Evolutionary conservation across 441 rosid genomes (phyloP).

Genomic region (Metrosideros polymorpha): DNA sequence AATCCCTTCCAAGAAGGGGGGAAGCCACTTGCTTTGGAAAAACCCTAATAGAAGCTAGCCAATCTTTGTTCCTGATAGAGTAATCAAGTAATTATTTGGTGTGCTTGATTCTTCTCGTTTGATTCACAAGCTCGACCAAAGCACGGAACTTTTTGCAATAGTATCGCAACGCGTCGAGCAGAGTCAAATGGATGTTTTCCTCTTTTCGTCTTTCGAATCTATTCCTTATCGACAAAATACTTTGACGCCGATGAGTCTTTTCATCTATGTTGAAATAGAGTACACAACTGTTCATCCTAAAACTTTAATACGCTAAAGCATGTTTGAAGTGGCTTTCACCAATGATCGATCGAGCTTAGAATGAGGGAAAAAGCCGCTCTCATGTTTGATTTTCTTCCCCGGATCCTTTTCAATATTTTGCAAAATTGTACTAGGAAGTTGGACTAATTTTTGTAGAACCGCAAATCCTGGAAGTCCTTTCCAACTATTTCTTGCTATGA

Average conservation of each 20-base stretch:
- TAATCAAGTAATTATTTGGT: neutral
- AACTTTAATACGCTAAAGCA: neutral
- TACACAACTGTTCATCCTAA: neutral
- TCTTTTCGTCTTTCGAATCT: neutral
- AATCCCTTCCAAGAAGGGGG: neutral
- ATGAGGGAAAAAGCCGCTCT: neutral
- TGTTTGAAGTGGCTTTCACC: too few relatives aligned
- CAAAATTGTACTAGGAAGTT: neutral
- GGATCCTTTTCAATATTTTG: neutral
- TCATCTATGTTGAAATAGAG: neutral
- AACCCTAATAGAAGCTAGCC: neutral
- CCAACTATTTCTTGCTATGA: neutral
- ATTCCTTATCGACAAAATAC: neutral
- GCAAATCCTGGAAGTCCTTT: neutral
- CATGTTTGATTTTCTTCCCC: neutral
- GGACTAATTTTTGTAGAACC: neutral
- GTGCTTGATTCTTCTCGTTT: neutral
- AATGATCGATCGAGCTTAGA: neutral
- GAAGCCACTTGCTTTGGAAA: neutral
- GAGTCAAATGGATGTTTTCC: neutral
- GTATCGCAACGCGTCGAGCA: neutral
- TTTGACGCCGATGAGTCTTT: neutral
- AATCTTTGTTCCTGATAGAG: neutral
- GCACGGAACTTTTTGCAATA: neutral
- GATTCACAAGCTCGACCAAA: neutral